Evolutionary conservation across 2,329 filamentous ascomycete species (phyloP).

Genomic region (Cladosporium sp.): DNA sequence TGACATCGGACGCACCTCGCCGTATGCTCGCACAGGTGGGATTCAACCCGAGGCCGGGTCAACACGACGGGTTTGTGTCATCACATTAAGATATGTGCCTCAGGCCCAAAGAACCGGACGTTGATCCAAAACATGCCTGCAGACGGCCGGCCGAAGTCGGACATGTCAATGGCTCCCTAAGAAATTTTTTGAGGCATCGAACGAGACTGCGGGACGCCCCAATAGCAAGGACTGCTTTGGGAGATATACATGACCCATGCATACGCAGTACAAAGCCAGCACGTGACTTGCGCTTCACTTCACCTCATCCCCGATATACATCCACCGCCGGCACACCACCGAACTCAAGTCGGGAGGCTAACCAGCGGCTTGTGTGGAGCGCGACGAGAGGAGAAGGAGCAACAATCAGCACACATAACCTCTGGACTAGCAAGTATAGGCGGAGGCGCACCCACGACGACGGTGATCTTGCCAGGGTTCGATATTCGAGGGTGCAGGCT

Average conservation of each 20-base stretch:
- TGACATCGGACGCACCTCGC: slow-evolving; percentile 4
- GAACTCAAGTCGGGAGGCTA: slow-evolving; percentile 19
- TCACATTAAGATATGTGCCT: slow-evolving; percentile 9
- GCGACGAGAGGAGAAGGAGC: slow-evolving; percentile 10
- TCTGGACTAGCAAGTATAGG: slow-evolving; percentile 37
- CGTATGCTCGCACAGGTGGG: slow-evolving; percentile 1
- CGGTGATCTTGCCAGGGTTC: slow-evolving; percentile 30
- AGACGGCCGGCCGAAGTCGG: slow-evolving; percentile 7
- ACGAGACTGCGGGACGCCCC: slow-evolving; percentile 10
- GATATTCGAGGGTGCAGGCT: slow-evolving; percentile 38
- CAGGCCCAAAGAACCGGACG: not conserved
- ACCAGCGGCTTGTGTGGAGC: slow-evolving; percentile 14
- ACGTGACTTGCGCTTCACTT: slow-evolving; percentile 14
- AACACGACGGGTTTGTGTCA: not conserved
- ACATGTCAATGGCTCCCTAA: slow-evolving; percentile 10
- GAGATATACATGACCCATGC: slow-evolving; percentile 8
- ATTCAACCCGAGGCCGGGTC: not conserved
- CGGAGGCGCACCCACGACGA: slow-evolving; percentile 42
- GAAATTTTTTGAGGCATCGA: slow-evolving; percentile 10
- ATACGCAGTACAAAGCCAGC: slow-evolving; percentile 6
- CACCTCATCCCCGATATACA: slow-evolving; percentile 12
- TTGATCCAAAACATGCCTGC: not conserved
- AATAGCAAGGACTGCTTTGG: slow-evolving; percentile 11
- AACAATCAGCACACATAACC: slow-evolving; percentile 36
- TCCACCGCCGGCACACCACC: slow-evolving; percentile 16